phyloP scores from a whole-genome alignment of 768 basidiomycete genomes.

The Mycena galericulata region DNA sequence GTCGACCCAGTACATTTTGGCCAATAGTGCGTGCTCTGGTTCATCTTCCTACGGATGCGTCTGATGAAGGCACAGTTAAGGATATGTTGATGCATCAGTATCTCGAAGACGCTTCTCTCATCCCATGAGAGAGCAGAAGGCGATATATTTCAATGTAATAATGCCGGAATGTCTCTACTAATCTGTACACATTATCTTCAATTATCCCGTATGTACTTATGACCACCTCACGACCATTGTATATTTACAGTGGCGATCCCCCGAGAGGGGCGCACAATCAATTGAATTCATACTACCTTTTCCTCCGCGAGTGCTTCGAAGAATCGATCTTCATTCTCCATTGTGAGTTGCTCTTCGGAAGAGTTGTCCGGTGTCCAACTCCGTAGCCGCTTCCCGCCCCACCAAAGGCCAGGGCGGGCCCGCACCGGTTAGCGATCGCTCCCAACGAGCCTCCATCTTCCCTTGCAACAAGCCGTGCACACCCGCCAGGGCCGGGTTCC shows the following conservation, averaged over 20 bases:
- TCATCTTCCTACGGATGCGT: not conserved
- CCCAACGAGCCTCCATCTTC: conserved; percentile 76
- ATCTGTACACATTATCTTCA: conserved; percentile 29
- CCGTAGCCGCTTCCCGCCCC: conserved; percentile 50
- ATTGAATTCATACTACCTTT: not conserved
- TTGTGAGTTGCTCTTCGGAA: conserved; percentile 5
- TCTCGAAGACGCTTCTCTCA: conserved; percentile 54
- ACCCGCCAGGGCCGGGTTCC: conserved; percentile 76
- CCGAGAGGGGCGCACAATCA: too few relatives aligned
- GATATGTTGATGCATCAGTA: conserved; percentile 61
- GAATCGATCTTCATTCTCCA: conserved; percentile 22
- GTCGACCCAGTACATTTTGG: conserved; percentile 66
- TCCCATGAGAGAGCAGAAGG: conserved; percentile 31
- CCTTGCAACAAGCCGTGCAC: conserved; percentile 67
- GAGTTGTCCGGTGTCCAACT: conserved; percentile 50
- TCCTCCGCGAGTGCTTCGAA: conserved; percentile 15
- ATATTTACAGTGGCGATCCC: too few relatives aligned
- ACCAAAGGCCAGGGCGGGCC: conserved; percentile 61
- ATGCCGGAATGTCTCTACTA: not conserved
- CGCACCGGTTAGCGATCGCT: conserved; percentile 51
- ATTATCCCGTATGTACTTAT: conserved; percentile 28
- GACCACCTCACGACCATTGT: too few relatives aligned
- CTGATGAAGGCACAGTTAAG: conserved; percentile 49
- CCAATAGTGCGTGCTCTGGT: conserved; percentile 50
- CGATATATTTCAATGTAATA: conserved; percentile 4